Evolutionary conservation across 805 yeast species (phyloP), one percentile per base, ranked within the genome.

Genomic region (Nakazawaea sp.): DNA sequence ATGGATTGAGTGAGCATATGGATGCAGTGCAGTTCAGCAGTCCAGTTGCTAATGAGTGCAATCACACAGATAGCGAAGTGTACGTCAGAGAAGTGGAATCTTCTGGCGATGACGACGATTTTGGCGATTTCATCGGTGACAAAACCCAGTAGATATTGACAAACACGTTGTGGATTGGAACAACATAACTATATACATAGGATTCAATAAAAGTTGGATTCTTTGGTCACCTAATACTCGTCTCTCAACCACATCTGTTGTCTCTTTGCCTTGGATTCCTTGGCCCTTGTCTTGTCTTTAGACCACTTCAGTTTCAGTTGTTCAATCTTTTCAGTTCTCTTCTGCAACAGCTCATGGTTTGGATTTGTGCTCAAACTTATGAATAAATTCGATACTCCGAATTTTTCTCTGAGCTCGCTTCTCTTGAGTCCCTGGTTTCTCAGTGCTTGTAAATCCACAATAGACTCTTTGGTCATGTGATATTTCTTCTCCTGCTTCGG

Each of bases 401-500:
- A 59, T 34, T 56, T 50, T n/a, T 49, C 50, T 32, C 40, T 49
- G 31, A 61, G 45, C 34, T 52, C 49, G 21, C 49, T 50, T 47
- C 63, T 55, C 12, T 58, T 44, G 11, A 44, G 42, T 6, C 62
- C 61, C 27, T 43, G 37, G 30, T 49, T 43, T 48, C 64, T 56
- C 43, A 53, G 31, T 20, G 39, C 24, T 37, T 58, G 63, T 34
- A 61, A 39, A 38, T 58, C 48, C 18, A 23, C 25, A 15, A 61
- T 54, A 7, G 52, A 50, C 12, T 43, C 48, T 15, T 43, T 35
- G 5, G 47, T 45, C 37, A 59, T 36, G 8, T 48, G 42, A 37
- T 60, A 61, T 5, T 43, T 43, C 33, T 49, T 49, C 16, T 61
- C 56, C 1, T 30, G 30, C 30, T 45, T 37, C 19, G 43, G 41